These are phyloP conservation scores for Melastoma candidum DNA, from an alignment of 441 rosid genomes.

Conservation along the genomic window DNA sequence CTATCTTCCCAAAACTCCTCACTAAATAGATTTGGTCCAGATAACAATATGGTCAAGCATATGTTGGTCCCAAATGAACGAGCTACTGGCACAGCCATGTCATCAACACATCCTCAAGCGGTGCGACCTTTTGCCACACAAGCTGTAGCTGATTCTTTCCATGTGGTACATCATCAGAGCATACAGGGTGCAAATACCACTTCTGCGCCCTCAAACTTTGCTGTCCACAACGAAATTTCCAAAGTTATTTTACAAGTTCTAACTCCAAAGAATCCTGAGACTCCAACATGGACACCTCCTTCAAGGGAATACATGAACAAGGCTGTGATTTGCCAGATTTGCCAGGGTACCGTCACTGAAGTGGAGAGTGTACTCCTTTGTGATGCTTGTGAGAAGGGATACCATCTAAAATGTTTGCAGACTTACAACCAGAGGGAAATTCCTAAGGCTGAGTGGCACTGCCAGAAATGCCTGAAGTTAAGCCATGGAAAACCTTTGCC, in stretches of 20 bases:
- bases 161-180: slow-evolving; percentile 42
- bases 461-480: slow-evolving; percentile 58
- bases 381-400: slow-evolving; percentile 93
- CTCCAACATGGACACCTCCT: slow-evolving; percentile 84
- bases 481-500: slow-evolving; percentile 88
- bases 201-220: slow-evolving; percentile 33
- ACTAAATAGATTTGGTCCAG: slow-evolving; percentile 33
- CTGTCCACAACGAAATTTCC: slow-evolving; percentile 61
- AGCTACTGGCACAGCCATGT: slow-evolving; percentile 23
- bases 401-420: slow-evolving; percentile 77
- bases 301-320: slow-evolving; percentile 89
- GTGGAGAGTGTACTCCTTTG: slow-evolving; percentile 74
- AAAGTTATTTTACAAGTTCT: slow-evolving; percentile 58
- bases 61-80: slow-evolving; percentile 35
- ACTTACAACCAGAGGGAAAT: slow-evolving; percentile 50
- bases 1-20: slow-evolving; percentile 44
- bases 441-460: slow-evolving; percentile 88
- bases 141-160: slow-evolving; percentile 36
- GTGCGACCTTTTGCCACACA: slow-evolving; percentile 47
- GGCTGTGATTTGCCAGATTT: slow-evolving; percentile 61
- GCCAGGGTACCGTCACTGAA: slow-evolving; percentile 54
- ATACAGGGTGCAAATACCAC: slow-evolving; percentile 43
- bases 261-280: slow-evolving; percentile 54
- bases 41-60: slow-evolving; percentile 43
- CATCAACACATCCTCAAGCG: slow-evolving; percentile 30